phyloP scores from a whole-genome alignment of 169 alveolate species.

The Cryptosporidium xiaoi region DNA sequence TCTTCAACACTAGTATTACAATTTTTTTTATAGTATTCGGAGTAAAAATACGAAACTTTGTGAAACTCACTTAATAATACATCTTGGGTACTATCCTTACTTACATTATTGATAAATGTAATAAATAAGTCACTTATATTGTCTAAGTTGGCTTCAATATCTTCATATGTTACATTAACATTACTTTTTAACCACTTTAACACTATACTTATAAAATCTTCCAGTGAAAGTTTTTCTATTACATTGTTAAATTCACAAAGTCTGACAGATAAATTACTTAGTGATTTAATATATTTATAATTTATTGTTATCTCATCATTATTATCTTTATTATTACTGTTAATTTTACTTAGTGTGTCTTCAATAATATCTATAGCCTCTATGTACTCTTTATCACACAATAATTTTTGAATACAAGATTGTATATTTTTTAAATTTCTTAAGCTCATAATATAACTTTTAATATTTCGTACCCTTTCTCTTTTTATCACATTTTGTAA shows the following conservation, averaged over 20 bases:
- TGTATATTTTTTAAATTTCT: conserved; percentile 7
- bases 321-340: conserved; percentile 10
- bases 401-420: conserved; percentile 13
- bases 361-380: conserved; percentile 3
- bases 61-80: background rate
- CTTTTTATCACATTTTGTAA: background rate
- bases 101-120: background rate
- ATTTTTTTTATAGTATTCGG: background rate
- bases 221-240: conserved; percentile 28
- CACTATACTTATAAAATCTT: conserved; percentile 23
- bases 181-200: conserved; percentile 15
- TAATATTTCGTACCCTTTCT: background rate
- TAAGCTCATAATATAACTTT: background rate
- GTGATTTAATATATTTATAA: background rate
- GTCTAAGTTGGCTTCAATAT: background rate
- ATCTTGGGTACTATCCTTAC: background rate
- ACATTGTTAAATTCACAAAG: conserved; percentile 24
- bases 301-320: too few relatives aligned
- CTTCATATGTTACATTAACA: background rate
- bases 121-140: background rate
- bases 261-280: conserved; percentile 23
- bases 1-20: background rate
- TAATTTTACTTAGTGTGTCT: conserved; percentile 1
- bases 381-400: conserved; percentile 31
- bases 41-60: background rate